A percentile compares a stretch with the other conserved stretches of the same genome.
These are phyloP conservation scores for Phialophora verrucosa DNA, from an alignment of 2,329 filamentous ascomycete species.

Conservation along the genomic window DNA sequence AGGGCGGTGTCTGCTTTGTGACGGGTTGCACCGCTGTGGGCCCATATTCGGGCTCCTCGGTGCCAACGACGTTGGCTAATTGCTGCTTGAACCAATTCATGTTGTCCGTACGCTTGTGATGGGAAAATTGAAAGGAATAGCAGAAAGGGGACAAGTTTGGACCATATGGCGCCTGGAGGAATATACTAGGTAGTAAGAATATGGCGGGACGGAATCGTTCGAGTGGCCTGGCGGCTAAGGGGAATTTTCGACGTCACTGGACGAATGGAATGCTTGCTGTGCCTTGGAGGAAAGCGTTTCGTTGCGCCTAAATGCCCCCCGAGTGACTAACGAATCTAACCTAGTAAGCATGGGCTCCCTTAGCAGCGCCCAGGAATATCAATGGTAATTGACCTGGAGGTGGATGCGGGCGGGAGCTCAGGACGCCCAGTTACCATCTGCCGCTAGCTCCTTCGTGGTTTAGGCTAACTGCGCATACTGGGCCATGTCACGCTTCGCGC, in stretches of 20 bases:
- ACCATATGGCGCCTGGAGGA: slow-evolving; percentile 17
- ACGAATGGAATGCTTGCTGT: slow-evolving; percentile 24
- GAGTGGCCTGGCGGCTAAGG: slow-evolving; percentile 10
- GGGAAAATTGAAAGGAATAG: slow-evolving; percentile 5
- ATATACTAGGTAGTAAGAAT: slow-evolving; percentile 13
- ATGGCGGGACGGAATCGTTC: slow-evolving; percentile 5
- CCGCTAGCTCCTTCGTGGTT: slow-evolving; percentile 11
- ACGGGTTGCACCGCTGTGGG: slow-evolving; percentile 85
- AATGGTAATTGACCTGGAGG: background rate
- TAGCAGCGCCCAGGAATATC: background rate
- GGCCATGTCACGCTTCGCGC: slow-evolving; percentile 8
- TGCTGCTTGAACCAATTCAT: slow-evolving; percentile 95
- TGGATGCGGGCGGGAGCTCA: slow-evolving; percentile 11
- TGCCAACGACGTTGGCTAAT: slow-evolving; percentile 82
- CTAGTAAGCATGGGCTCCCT: slow-evolving; percentile 2
- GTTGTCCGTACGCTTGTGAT: slow-evolving; percentile 58
- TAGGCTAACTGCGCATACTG: slow-evolving; percentile 14
- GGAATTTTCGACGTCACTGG: slow-evolving; percentile 25
- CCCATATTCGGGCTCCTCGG: slow-evolving; percentile 94
- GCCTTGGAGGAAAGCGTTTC: slow-evolving; percentile 14
- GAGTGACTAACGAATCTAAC: slow-evolving; percentile 6
- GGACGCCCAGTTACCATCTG: slow-evolving; percentile 13
- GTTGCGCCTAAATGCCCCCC: slow-evolving; percentile 7
- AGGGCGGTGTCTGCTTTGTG: slow-evolving; percentile 79
- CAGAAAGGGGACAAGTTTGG: slow-evolving; percentile 8